Conservation (phyloP, 2,329 filamentous ascomycete genomes). For the Paracoccidioides brasiliensis region DNA sequence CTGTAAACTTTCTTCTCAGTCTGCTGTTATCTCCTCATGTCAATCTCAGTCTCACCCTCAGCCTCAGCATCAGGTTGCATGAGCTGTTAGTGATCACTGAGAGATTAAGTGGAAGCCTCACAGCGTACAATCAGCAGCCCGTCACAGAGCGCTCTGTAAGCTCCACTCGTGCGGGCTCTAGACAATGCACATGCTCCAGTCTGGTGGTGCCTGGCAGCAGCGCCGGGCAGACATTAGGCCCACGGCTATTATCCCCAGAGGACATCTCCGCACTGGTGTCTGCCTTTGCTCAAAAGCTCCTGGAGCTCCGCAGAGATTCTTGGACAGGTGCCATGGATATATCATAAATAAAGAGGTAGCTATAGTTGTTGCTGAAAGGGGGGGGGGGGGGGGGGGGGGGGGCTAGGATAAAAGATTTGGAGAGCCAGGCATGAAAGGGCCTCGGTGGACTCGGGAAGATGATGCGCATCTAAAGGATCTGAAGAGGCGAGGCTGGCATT, state of each 20-base stretch:
- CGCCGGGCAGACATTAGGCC: neutral
- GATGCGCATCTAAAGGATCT: constrained; percentile 1
- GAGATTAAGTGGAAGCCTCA: neutral
- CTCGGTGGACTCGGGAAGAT: neutral
- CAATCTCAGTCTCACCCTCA: neutral
- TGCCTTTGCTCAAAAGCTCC: neutral
- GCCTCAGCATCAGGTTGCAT: neutral
- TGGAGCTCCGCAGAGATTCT: neutral
- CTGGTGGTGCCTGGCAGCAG: neutral
- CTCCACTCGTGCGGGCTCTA: neutral
- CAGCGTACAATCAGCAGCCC: neutral
- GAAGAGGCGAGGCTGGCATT: neutral
- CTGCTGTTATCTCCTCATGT: neutral
- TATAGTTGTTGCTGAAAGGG: neutral
- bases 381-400: neutral
- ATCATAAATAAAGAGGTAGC: too few relatives aligned
- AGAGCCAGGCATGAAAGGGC: neutral
- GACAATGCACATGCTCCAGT: neutral
- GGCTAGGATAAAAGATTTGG: neutral
- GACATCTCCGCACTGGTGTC: neutral
- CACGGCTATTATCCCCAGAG: neutral
- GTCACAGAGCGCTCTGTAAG: neutral
- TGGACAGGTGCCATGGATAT: neutral
- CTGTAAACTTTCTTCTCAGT: neutral
- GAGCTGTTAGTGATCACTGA: neutral